Conservation (phyloP, 164 flowering plant species). For the Echeveria elegans region DNA sequence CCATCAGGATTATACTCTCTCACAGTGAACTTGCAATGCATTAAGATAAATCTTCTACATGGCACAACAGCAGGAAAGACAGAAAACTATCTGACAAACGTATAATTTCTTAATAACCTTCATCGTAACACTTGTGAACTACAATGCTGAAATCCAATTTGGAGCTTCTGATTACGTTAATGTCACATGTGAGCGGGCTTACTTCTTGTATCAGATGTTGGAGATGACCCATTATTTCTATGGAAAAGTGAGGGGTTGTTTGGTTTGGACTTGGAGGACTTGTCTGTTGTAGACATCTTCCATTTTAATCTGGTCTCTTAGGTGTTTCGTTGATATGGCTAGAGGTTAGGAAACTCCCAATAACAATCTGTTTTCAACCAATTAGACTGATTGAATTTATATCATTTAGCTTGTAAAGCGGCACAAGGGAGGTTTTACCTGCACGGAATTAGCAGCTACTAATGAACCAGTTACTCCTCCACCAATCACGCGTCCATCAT, state of each 20-base stretch:
- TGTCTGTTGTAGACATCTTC: not conserved
- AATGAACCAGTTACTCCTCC: slow-evolving; percentile 68
- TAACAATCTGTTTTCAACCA: not conserved
- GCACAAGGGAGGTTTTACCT: slow-evolving; percentile 32
- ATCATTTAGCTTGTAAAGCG: no score
- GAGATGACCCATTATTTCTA: no score
- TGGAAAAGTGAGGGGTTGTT: not conserved
- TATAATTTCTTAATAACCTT: no score
- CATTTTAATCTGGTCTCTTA: not conserved
- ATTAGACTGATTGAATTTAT: no score
- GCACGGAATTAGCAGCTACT: slow-evolving; percentile 75
- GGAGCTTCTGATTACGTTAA: not conserved
- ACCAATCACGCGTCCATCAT: slow-evolving; percentile 87
- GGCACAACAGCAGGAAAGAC: no score
- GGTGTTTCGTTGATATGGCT: not conserved
- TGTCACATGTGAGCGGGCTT: not conserved
- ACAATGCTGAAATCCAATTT: not conserved
- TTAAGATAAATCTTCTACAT: no score
- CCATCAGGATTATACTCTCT: no score
- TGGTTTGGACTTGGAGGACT: no score
- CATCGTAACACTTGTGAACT: not conserved
- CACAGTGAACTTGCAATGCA: no score
- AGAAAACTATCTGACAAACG: no score
- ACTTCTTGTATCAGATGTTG: not conserved
- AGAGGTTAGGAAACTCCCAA: slow-evolving; percentile 1